A percentile compares a stretch with the other conserved stretches of the same genome.
phyloP scores from a whole-genome alignment of 208 protist species.

The Angomonas ambiguus region DNA sequence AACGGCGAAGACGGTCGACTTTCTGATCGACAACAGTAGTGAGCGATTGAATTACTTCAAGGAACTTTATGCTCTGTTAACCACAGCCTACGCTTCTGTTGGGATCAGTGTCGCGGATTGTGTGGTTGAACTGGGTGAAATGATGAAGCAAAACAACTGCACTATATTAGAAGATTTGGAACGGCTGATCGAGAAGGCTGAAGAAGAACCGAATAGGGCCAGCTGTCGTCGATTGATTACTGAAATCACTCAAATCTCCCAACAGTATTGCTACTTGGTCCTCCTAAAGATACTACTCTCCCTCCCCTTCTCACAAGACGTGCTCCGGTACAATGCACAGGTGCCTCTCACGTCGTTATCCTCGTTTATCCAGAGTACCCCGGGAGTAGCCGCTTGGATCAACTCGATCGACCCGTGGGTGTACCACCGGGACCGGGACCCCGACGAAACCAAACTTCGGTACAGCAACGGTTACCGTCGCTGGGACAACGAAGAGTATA shows the following conservation, averaged over 20 bases:
- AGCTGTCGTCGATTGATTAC: slow-evolving; percentile 21
- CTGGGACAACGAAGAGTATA: slow-evolving; percentile 77
- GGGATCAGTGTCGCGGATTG: slow-evolving; percentile 13
- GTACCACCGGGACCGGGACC: slow-evolving; percentile 16
- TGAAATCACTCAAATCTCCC: slow-evolving; percentile 20
- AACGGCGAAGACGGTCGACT: not conserved
- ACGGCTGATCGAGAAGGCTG: slow-evolving; percentile 15
- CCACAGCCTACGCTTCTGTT: slow-evolving; percentile 10
- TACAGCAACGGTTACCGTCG: slow-evolving; percentile 79
- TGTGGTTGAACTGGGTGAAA: not conserved
- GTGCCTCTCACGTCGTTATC: slow-evolving; percentile 30
- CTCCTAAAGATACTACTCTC: slow-evolving; percentile 57
- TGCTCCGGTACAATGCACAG: not conserved
- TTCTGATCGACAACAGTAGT: not conserved
- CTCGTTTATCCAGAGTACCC: slow-evolving; percentile 25
- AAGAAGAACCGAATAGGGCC: slow-evolving; percentile 11
- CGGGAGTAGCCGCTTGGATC: slow-evolving; percentile 32
- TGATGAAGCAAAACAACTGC: not conserved
- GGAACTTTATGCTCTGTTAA: slow-evolving; percentile 14
- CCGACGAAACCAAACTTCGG: slow-evolving; percentile 56
- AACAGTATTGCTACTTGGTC: slow-evolving; percentile 63
- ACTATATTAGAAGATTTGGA: slow-evolving; percentile 18
- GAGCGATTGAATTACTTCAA: slow-evolving; percentile 26
- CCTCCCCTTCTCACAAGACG: slow-evolving; percentile 14
- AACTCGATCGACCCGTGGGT: slow-evolving; percentile 72